Evolutionary conservation across 2,329 filamentous ascomycete species (phyloP).

Genomic region (Leptodontidium sp.): DNA sequence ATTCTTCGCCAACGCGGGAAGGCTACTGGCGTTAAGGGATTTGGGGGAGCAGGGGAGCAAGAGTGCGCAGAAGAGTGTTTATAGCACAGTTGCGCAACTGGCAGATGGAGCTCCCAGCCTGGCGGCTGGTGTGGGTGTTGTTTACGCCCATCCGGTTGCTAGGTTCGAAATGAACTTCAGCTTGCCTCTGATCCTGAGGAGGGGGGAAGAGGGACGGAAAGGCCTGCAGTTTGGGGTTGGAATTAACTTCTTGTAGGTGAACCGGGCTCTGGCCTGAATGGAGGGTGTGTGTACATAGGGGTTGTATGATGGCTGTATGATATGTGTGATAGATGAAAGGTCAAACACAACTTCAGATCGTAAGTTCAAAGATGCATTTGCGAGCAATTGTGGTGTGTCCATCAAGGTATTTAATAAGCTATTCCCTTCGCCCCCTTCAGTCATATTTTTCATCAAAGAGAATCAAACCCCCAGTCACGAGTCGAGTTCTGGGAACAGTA

Average conservation of each 20-base stretch:
- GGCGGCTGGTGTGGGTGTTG: constrained; percentile 86
- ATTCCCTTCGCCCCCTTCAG: no score
- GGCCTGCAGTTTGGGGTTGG: constrained; percentile 95
- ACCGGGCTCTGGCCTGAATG: no score
- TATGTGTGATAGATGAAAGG: not conserved
- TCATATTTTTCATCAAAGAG: no score
- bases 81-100: constrained; percentile 73
- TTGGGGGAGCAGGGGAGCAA: constrained; percentile 47
- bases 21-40: constrained; percentile 78
- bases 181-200: constrained; percentile 81
- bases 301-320: not conserved
- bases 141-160: constrained; percentile 94
- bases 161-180: constrained; percentile 97
- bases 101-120: constrained; percentile 81
- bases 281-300: no score
- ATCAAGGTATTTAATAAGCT: not conserved
- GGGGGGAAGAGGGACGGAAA: constrained; percentile 88
- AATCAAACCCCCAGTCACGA: not conserved
- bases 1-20: constrained; percentile 88
- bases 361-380: no score
- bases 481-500: not conserved
- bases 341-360: not conserved
- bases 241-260: constrained; percentile 82
- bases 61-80: constrained; percentile 46
- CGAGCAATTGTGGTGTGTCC: not conserved